A percentile compares a stretch with the other conserved stretches of the same genome.
Conservation (phyloP, 2,329 filamentous ascomycete genomes). For the Penicillium vulpinum region DNA sequence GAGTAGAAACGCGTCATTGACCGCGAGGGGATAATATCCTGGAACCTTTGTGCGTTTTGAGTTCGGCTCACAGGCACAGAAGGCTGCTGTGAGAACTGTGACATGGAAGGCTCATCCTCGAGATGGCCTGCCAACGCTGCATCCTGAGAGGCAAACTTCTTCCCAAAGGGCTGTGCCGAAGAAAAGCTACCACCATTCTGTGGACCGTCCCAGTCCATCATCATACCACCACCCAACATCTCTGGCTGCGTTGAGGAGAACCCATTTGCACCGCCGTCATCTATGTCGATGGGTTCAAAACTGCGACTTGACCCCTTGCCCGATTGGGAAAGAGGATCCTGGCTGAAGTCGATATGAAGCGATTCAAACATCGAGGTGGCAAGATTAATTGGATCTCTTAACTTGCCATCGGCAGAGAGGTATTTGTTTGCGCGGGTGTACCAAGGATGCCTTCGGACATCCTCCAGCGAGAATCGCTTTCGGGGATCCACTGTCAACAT, state of each 20-base stretch:
- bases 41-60: conserved; percentile 83
- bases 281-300: conserved; percentile 68
- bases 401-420: conserved; percentile 70
- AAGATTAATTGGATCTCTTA: conserved; percentile 75
- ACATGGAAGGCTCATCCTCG: conserved; percentile 78
- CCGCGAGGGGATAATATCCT: conserved; percentile 85
- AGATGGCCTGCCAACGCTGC: conserved; percentile 62
- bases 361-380: conserved; percentile 95
- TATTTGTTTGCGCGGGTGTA: conserved; percentile 81
- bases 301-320: conserved; percentile 38
- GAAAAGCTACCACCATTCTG: conserved; percentile 50
- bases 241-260: conserved; percentile 86
- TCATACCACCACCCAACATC: conserved; percentile 68
- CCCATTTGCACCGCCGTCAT: conserved; percentile 48
- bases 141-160: conserved; percentile 35
- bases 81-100: conserved; percentile 79
- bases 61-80: conserved; percentile 80
- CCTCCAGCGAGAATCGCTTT: conserved; percentile 78
- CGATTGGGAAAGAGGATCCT: conserved; percentile 58
- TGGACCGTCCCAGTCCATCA: conserved; percentile 88
- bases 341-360: conserved; percentile 82
- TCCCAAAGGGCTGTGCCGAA: conserved; percentile 50
- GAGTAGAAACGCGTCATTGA: conserved; percentile 92
- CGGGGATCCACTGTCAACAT: conserved; percentile 83
- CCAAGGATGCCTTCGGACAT: conserved; percentile 91